Conservation (phyloP, 2,329 filamentous ascomycete genomes). For the Aspergillus alliaceus region DNA sequence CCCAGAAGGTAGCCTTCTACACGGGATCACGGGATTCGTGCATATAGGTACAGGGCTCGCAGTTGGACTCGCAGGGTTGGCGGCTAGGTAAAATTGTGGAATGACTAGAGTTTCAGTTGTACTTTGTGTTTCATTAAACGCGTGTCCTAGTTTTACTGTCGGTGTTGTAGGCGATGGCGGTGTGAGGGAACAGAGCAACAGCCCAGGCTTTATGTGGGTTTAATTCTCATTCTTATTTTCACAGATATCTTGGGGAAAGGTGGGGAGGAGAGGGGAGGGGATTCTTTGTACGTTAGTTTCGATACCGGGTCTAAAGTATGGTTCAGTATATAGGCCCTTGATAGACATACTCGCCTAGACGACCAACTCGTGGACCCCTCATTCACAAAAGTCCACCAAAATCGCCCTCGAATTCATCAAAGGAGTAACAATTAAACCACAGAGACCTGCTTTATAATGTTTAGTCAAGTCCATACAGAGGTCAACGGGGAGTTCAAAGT, state of each 20-base stretch:
- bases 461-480: too few species aligned
- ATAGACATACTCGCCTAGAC: too few species aligned
- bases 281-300: too few species aligned
- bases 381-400: too few species aligned
- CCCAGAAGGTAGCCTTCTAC: background rate
- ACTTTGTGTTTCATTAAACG: background rate
- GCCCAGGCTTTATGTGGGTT: conserved; percentile 77
- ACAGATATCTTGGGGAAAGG: conserved; percentile 97
- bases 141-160: background rate
- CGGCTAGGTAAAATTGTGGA: background rate
- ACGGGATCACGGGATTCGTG: background rate
- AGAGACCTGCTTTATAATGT: too few species aligned
- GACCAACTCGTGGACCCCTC: too few species aligned
- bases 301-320: too few species aligned
- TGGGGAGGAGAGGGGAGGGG: too few species aligned
- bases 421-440: too few species aligned
- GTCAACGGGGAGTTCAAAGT: too few species aligned
- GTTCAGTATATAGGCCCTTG: too few species aligned
- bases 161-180: conserved; percentile 30
- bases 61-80: background rate
- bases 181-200: conserved; percentile 51
- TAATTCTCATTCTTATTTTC: conserved; percentile 99
- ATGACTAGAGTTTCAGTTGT: background rate
- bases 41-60: background rate
- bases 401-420: too few species aligned